A percentile compares a stretch with the other conserved stretches of the same genome.
Evolutionary conservation across 75 land plant species (phyloP).

Genomic region (Chamaecyparis obtusa): DNA sequence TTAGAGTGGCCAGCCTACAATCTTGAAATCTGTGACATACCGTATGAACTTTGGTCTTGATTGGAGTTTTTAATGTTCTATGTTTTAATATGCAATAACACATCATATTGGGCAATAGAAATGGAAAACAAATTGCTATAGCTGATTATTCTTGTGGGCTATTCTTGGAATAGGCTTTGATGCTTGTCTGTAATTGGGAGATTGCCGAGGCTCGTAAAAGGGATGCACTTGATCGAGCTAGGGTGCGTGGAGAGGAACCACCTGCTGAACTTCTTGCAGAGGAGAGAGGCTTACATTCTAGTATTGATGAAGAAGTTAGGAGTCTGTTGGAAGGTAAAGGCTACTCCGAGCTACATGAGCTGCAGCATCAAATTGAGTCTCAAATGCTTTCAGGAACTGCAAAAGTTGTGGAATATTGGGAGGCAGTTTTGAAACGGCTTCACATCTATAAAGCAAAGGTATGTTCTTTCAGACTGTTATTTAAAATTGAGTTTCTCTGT

Average conservation of each 20-base stretch:
- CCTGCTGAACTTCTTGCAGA: constrained; percentile 93
- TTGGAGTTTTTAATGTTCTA: neutral
- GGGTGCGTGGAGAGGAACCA: constrained; percentile 97
- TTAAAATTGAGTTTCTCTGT: neutral
- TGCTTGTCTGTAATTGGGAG: constrained; percentile 97
- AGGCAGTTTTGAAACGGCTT: constrained; percentile 85
- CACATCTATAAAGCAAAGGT: constrained; percentile 98
- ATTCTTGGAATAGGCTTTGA: constrained; percentile 62
- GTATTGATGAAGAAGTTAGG: constrained; percentile 88
- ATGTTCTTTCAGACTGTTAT: neutral
- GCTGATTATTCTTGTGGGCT: constrained; percentile 1
- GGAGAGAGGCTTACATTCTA: constrained; percentile 88
- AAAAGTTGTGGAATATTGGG: constrained; percentile 98
- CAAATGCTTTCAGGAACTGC: constrained; percentile 89
- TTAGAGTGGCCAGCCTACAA: neutral
- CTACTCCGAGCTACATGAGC: constrained; percentile 45
- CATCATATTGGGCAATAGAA: neutral
- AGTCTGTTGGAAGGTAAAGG: constrained; percentile 75
- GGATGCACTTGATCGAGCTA: constrained; percentile 92
- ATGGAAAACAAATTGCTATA: neutral
- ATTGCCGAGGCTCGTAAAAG: constrained; percentile 81
- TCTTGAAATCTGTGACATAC: neutral
- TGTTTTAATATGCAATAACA: neutral
- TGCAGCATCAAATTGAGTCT: constrained; percentile 72
- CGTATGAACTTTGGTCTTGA: neutral